Percentiles rank a stretch among this genome's conserved stretches.
phyloP scores from a whole-genome alignment of 306 rosid species.

The Quercus aquifolioides region DNA sequence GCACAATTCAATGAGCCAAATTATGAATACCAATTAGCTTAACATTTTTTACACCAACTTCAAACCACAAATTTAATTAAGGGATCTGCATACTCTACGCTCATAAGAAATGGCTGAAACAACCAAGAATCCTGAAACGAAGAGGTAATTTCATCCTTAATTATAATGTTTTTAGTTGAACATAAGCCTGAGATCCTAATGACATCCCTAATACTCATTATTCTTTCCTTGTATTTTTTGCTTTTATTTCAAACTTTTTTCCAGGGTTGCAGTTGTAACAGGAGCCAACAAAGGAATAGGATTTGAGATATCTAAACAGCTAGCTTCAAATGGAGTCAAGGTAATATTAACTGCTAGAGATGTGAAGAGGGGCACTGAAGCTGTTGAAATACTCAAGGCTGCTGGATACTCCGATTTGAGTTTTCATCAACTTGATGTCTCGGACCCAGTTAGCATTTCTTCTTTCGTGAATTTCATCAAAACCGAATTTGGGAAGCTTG shows the following conservation, averaged over 20 bases:
- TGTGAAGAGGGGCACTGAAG: background rate
- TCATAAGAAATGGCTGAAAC: no score
- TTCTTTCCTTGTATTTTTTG: no score
- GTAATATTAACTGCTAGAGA: conserved; percentile 3
- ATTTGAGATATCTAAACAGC: background rate
- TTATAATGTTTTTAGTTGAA: no score
- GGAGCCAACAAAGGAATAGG: conserved; percentile 25
- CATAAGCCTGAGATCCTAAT: no score
- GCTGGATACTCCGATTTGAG: background rate
- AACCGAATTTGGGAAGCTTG: background rate
- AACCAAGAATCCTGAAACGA: no score
- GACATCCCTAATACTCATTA: no score
- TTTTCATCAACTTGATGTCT: conserved; percentile 1
- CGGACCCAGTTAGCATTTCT: background rate
- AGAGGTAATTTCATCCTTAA: no score
- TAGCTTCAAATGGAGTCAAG: background rate
- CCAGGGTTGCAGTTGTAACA: conserved; percentile 17
- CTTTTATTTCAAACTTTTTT: background rate
- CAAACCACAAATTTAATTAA: no score
- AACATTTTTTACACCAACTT: no score
- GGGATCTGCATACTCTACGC: no score
- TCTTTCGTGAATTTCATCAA: background rate
- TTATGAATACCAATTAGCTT: no score
- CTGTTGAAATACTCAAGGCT: background rate
- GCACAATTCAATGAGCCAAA: no score